Evolutionary conservation across 2,329 filamentous ascomycete genomes (phyloP).

Genomic region (Orbilia brochopaga): DNA sequence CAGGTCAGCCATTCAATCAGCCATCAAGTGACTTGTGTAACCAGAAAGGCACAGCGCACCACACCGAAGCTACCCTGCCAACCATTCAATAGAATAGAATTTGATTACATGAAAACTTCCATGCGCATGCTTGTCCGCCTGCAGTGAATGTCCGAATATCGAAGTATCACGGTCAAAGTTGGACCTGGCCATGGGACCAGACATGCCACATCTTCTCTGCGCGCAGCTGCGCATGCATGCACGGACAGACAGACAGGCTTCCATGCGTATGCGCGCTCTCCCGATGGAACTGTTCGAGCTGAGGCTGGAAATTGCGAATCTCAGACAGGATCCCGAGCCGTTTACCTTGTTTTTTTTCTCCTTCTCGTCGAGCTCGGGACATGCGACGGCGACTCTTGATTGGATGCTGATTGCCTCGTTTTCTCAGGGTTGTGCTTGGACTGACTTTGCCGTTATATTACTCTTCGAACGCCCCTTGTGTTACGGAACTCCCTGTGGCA

Average conservation of each 20-base stretch:
- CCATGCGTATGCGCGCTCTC: neutral
- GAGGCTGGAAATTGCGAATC: constrained; percentile 6
- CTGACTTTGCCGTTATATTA: constrained; percentile 20
- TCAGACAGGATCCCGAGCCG: constrained; percentile 3
- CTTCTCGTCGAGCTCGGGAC: neutral
- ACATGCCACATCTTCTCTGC: too few relatives aligned
- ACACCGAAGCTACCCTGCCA: too few relatives aligned
- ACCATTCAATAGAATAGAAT: too few relatives aligned
- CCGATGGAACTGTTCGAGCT: neutral
- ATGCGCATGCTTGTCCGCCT: too few relatives aligned
- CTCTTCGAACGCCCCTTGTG: constrained; percentile 9
- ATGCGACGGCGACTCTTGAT: neutral
- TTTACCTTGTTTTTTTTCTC: neutral
- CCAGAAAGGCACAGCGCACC: constrained; percentile 16
- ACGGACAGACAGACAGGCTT: too few relatives aligned
- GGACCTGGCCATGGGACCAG: too few relatives aligned
- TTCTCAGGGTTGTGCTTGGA: neutral
- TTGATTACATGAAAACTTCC: too few relatives aligned
- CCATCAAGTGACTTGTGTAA: constrained; percentile 26
- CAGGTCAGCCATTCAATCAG: too few relatives aligned
- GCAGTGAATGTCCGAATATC: too few relatives aligned
- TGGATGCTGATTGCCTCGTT: neutral
- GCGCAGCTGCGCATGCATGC: too few relatives aligned
- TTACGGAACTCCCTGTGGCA: constrained; percentile 6
- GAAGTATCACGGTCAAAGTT: too few relatives aligned